phyloP scores from a whole-genome alignment of 768 basidiomycete genomes.

The Collybia sordida region DNA sequence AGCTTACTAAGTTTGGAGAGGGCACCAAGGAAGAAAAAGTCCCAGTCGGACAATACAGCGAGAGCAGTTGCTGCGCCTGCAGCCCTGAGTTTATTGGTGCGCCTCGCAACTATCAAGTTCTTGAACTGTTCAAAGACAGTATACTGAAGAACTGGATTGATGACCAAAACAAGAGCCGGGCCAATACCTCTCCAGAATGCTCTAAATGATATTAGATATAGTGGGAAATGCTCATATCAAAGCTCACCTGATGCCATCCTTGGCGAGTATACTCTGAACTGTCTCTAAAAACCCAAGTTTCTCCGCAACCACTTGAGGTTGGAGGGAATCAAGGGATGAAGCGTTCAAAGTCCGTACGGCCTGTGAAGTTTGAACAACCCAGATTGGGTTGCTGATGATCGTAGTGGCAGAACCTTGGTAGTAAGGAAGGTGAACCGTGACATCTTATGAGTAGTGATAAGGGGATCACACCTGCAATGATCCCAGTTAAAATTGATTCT shows the following conservation, averaged over 20 bases:
- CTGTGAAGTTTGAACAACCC: slow-evolving; percentile 94
- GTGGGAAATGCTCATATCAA: neutral
- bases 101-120: slow-evolving; percentile 69
- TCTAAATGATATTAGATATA: slow-evolving; percentile 17
- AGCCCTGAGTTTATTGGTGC: slow-evolving; percentile 52
- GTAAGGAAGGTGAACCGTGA: neutral
- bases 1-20: slow-evolving; percentile 79
- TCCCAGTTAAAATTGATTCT: slow-evolving; percentile 88
- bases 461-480: slow-evolving; percentile 72
- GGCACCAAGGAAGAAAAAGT: slow-evolving; percentile 95
- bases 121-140: slow-evolving; percentile 96
- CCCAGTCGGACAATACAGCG: slow-evolving; percentile 72
- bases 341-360: slow-evolving; percentile 59
- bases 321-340: slow-evolving; percentile 24
- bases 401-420: slow-evolving; percentile 83
- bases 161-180: slow-evolving; percentile 89
- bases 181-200: slow-evolving; percentile 94
- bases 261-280: slow-evolving; percentile 63
- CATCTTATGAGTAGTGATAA: neutral
- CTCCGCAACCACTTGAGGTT: slow-evolving; percentile 31
- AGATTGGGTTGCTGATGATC: slow-evolving; percentile 89
- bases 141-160: slow-evolving; percentile 94
- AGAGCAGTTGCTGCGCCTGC: slow-evolving; percentile 42
- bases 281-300: slow-evolving; percentile 68
- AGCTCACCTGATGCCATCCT: slow-evolving; percentile 59